Evolutionary conservation across 106 monocot species (phyloP).

Genomic region (Platanthera guangdongensis): DNA sequence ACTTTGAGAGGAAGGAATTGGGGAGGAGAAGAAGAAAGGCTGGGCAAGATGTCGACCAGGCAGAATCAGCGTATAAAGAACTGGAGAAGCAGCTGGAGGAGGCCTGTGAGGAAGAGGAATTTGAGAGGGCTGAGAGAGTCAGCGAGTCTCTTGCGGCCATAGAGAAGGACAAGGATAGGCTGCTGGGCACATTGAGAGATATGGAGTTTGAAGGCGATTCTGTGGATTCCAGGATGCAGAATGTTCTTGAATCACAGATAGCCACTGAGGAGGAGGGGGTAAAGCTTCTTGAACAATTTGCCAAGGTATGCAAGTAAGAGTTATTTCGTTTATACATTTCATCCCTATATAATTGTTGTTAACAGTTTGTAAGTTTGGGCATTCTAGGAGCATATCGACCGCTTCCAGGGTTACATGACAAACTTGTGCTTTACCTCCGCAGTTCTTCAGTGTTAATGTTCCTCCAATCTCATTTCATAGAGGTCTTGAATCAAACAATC

Average conservation of each 20-base stretch:
- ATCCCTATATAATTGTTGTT: neutral
- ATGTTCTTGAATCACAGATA: slow-evolving; percentile 56
- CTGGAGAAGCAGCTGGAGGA: slow-evolving; percentile 79
- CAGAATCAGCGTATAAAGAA: slow-evolving; percentile 27
- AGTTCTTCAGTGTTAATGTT: too few species aligned
- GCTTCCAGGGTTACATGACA: too few species aligned
- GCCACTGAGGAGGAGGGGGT: slow-evolving; percentile 58
- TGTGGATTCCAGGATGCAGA: slow-evolving; percentile 59
- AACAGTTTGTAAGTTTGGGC: too few species aligned
- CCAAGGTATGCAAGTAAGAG: slow-evolving; percentile 40
- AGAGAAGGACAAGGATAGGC: slow-evolving; percentile 70
- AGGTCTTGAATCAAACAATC: too few species aligned
- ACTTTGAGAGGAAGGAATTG: slow-evolving; percentile 53
- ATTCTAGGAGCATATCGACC: too few species aligned
- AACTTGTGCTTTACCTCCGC: too few species aligned
- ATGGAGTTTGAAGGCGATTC: slow-evolving; percentile 58
- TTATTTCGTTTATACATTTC: neutral
- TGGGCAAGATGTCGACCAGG: slow-evolving; percentile 31
- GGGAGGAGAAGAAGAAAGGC: slow-evolving; percentile 44
- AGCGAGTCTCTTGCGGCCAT: slow-evolving; percentile 52
- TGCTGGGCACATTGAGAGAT: slow-evolving; percentile 32
- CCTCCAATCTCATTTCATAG: too few species aligned
- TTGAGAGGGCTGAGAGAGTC: slow-evolving; percentile 79
- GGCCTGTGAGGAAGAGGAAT: slow-evolving; percentile 84
- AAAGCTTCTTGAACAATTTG: slow-evolving; percentile 49